Evolutionary conservation across 1,139 yeast genomes (phyloP).

Genomic region (Taphrina flavorubra): DNA sequence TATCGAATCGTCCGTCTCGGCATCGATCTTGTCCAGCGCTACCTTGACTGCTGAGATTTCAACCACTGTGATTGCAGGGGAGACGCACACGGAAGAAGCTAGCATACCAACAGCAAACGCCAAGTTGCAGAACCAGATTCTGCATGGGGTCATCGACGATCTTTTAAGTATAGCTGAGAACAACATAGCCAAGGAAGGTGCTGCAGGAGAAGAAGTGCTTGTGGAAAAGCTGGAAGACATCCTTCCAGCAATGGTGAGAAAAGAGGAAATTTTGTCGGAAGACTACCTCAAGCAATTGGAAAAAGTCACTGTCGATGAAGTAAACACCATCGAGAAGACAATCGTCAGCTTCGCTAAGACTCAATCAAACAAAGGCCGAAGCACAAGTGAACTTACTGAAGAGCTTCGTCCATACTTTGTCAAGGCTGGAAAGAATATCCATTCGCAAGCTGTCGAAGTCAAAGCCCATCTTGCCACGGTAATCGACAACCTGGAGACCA

Average conservation of each 20-base stretch:
- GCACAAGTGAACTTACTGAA: slow-evolving; percentile 16
- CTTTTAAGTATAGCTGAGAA: slow-evolving; percentile 34
- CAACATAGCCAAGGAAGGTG: slow-evolving; percentile 27
- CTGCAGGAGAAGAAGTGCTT: slow-evolving; percentile 26
- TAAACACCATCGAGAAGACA: slow-evolving; percentile 21
- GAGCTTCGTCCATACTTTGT: slow-evolving; percentile 34
- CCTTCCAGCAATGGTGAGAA: slow-evolving; percentile 24
- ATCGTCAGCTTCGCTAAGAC: slow-evolving; percentile 24
- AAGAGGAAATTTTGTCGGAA: slow-evolving; percentile 23
- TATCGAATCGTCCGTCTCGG: slow-evolving; percentile 29
- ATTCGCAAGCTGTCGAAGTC: slow-evolving; percentile 37
- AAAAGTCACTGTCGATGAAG: slow-evolving; percentile 17
- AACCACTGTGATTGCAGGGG: slow-evolving; percentile 33
- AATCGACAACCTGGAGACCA: slow-evolving; percentile 18
- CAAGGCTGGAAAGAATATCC: slow-evolving; percentile 38
- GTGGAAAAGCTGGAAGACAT: slow-evolving; percentile 21
- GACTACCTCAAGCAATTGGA: slow-evolving; percentile 29
- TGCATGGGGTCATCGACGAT: slow-evolving; percentile 24
- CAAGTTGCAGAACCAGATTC: slow-evolving; percentile 25
- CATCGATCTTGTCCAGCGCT: slow-evolving; percentile 27
- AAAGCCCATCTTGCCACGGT: slow-evolving; percentile 37
- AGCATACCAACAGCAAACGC: slow-evolving; percentile 17
- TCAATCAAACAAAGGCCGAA: slow-evolving; percentile 10
- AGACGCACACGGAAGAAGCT: slow-evolving; percentile 19
- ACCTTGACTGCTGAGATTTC: slow-evolving; percentile 9